A percentile compares a stretch with the other conserved stretches of the same genome.
Conservation (phyloP, 2,329 filamentous ascomycete genomes). For the Gaeumannomyces sp. region DNA sequence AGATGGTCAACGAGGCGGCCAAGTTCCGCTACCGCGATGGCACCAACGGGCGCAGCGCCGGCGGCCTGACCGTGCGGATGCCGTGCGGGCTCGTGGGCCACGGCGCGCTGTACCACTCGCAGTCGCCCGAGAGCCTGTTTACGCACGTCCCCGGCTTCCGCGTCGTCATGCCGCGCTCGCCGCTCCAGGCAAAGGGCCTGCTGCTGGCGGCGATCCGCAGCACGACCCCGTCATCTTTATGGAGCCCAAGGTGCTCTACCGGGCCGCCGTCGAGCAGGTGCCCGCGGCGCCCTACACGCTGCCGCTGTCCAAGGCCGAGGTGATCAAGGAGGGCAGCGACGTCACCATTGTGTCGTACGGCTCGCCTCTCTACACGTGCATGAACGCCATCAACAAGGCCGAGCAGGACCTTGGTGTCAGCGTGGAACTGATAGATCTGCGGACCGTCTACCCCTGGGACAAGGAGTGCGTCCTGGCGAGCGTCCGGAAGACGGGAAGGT, state of each 20-base stretch:
- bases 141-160: constrained; percentile 79
- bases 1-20: constrained; percentile 88
- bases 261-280: constrained; percentile 86
- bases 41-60: constrained; percentile 51
- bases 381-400: constrained; percentile 66
- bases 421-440: constrained; percentile 79
- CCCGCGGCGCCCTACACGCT: constrained; percentile 75
- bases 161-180: constrained; percentile 81
- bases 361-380: constrained; percentile 80
- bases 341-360: constrained; percentile 85
- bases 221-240: constrained; percentile 86
- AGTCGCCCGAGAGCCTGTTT: constrained; percentile 84
- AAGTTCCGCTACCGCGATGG: constrained; percentile 78
- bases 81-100: constrained; percentile 86
- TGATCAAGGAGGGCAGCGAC: constrained; percentile 73
- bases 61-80: constrained; percentile 84
- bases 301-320: constrained; percentile 77
- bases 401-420: constrained; percentile 70
- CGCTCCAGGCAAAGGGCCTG: constrained; percentile 82
- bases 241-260: constrained; percentile 90
- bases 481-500: constrained; percentile 79
- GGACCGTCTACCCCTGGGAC: constrained; percentile 91
- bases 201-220: constrained; percentile 68
- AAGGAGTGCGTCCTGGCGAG: constrained; percentile 72
- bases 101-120: constrained; percentile 80